These are phyloP conservation scores for Phytophthora podocarpi DNA, from an alignment of 352 stramenopile species.

Conservation along the genomic window DNA sequence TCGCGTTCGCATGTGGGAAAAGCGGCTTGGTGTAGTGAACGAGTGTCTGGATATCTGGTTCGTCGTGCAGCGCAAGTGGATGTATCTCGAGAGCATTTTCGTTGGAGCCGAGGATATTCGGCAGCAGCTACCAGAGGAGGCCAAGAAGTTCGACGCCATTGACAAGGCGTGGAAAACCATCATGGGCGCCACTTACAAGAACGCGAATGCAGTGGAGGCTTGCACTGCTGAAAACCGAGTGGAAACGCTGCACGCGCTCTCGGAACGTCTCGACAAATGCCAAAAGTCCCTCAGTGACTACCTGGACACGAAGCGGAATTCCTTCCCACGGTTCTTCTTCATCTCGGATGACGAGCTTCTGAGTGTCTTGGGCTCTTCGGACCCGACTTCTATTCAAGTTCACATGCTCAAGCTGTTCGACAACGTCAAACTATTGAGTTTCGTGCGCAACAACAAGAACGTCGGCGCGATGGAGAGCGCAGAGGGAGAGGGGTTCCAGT, in stretches of 20 bases:
- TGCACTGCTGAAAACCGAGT: constrained; percentile 89
- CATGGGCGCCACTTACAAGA: constrained; percentile 92
- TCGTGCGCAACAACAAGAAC: constrained; percentile 89
- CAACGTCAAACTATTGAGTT: constrained; percentile 93
- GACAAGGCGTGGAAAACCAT: constrained; percentile 94
- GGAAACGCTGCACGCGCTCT: constrained; percentile 88
- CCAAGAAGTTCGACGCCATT: constrained; percentile 94
- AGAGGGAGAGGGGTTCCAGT: constrained; percentile 91
- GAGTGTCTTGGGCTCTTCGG: constrained; percentile 90
- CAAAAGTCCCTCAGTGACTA: constrained; percentile 92
- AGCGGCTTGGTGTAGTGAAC: constrained; percentile 89
- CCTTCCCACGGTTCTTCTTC: constrained; percentile 95
- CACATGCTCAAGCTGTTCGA: constrained; percentile 97
- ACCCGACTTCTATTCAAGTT: constrained; percentile 92
- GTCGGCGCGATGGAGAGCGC: constrained; percentile 92
- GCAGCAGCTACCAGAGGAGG: constrained; percentile 92
- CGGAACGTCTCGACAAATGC: constrained; percentile 89
- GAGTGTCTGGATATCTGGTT: constrained; percentile 94
- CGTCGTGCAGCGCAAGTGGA: constrained; percentile 94
- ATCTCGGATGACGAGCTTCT: constrained; percentile 95
- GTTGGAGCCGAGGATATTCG: constrained; percentile 93
- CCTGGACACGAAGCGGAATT: constrained; percentile 90
- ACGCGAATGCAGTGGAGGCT: constrained; percentile 90
- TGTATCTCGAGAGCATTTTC: constrained; percentile 96
- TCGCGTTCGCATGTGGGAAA: constrained; percentile 92